Evolutionary conservation across 108 stramenopile genomes (phyloP), one percentile per base, ranked within the genome.

Genomic region (Seminavis robusta): DNA sequence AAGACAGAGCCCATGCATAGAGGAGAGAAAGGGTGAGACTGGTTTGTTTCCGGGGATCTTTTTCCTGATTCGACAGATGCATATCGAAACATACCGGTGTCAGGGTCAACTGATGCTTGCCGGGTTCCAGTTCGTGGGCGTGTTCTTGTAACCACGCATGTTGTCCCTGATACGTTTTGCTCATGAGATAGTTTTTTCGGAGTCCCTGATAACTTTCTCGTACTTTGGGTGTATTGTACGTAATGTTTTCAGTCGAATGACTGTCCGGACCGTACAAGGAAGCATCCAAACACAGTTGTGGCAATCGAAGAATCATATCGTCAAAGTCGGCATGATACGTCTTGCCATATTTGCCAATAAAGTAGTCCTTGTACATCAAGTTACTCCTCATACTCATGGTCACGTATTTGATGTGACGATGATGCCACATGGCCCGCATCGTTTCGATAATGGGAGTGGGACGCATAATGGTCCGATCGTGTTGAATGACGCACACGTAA

Each of bases 381-480:
- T 85, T 90, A 41, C 73, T 81, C 41, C 81, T 53, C 86, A 88
- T 90, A 41, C 67, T 77, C 59, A 87, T 71, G 1, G 84, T 84
- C 1, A 94, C 88, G 52, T 90, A 94, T 58, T 88, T 85, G 26
- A 79, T 61, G 26, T 43, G 21, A 0, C 52, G 57, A 68, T 83
- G 62, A 23, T 67, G 55, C 65, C 64, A 72, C 81, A 92, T 92
- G 52, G 83, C 60, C 31, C 39, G 16, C 1, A 92, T 37, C 1
- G 79, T 79, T 46, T 80, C 74, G 24, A 29, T 34, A 0, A 85
- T 63, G 0, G 91, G 91, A 20, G 82, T 77, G 0, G 74, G 65
- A 8, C 92, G 46, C 86, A 94, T 88, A 43, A 94, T 88, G 4
- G 84, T 90, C 7, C 92, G 83, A 67, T 94, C 92, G 41, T 94